phyloP scores from a whole-genome alignment of 768 basidiomycete genomes.

The Clitopilus passeckerianus region DNA sequence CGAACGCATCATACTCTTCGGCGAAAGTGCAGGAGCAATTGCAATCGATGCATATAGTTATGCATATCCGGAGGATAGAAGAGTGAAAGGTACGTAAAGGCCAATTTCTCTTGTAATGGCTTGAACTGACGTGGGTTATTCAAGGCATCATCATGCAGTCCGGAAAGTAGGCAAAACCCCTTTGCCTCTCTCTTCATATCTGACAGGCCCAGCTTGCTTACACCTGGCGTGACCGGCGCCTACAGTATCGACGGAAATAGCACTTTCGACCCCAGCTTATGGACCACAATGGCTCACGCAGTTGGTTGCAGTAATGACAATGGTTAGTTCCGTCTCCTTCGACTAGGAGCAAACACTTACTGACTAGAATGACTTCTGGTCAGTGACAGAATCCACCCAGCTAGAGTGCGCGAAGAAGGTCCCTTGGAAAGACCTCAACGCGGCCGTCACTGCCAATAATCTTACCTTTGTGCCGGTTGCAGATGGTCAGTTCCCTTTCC shows the following conservation, averaged over 20 bases:
- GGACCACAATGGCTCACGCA: slow-evolving; percentile 19
- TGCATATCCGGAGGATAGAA: slow-evolving; percentile 21
- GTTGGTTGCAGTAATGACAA: slow-evolving; percentile 22
- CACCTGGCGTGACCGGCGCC: background rate
- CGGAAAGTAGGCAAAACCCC: slow-evolving; percentile 16
- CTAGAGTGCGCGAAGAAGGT: slow-evolving; percentile 25
- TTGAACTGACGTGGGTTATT: background rate
- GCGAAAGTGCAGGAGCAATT: slow-evolving; percentile 25
- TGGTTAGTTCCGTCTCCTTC: slow-evolving; percentile 11
- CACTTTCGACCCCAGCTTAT: slow-evolving; percentile 14
- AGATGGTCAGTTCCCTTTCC: slow-evolving; percentile 18
- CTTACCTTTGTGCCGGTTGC: slow-evolving; percentile 18
- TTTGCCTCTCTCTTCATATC: background rate
- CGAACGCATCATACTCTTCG: slow-evolving; percentile 26
- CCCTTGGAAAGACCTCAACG: slow-evolving; percentile 17
- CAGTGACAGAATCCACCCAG: slow-evolving; percentile 17
- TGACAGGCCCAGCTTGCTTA: background rate
- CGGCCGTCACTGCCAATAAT: slow-evolving; percentile 19
- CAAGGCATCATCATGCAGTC: slow-evolving; percentile 25
- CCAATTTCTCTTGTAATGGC: background rate
- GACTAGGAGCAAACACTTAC: slow-evolving; percentile 2
- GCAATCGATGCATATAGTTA: slow-evolving; percentile 23
- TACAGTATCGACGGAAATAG: background rate
- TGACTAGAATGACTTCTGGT: background rate
- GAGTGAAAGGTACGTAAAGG: slow-evolving; percentile 19